Percentiles rank a stretch among this genome's conserved stretches.
Evolutionary conservation across 352 stramenopile genomes (phyloP).

Genomic region (Globisporangium heterothallicum): DNA sequence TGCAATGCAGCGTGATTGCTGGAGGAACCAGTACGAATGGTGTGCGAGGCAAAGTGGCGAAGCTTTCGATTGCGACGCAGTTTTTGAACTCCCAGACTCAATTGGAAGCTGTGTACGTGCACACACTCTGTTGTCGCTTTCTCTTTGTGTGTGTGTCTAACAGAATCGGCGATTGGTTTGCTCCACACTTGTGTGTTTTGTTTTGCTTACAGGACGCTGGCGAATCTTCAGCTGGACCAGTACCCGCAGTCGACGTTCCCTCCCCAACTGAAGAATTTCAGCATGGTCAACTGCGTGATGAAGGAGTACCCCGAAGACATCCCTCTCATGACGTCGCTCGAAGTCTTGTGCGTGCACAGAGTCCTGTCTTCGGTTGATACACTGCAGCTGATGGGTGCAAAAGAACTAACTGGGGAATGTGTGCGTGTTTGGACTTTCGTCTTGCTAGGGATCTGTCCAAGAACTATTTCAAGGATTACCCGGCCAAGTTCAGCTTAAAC

Average conservation of each 20-base stretch:
- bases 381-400: no score
- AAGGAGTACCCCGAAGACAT: conserved; percentile 49
- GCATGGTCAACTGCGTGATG: conserved; percentile 53
- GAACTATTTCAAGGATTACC: conserved; percentile 48
- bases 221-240: conserved; percentile 43
- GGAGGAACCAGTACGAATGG: conserved; percentile 39
- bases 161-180: no score
- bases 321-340: conserved; percentile 38
- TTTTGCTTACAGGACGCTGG: conserved; percentile 27
- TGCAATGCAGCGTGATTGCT: conserved; percentile 34
- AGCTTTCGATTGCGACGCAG: conserved; percentile 25
- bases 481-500: conserved; percentile 40
- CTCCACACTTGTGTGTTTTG: not conserved
- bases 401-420: not conserved
- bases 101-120: conserved; percentile 36
- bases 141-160: conserved; percentile 15
- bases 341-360: conserved; percentile 54
- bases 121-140: not conserved
- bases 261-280: conserved; percentile 38
- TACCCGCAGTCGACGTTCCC: conserved; percentile 49
- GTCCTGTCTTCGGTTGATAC: no score
- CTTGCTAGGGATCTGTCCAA: conserved; percentile 36
- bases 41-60: conserved; percentile 35
- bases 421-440: not conserved
- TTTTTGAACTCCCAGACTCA: conserved; percentile 31